Evolutionary conservation across 1,284 basidiomycete genomes (phyloP), one percentile per base, ranked within the genome.

Genomic region (Flammula alnicola): DNA sequence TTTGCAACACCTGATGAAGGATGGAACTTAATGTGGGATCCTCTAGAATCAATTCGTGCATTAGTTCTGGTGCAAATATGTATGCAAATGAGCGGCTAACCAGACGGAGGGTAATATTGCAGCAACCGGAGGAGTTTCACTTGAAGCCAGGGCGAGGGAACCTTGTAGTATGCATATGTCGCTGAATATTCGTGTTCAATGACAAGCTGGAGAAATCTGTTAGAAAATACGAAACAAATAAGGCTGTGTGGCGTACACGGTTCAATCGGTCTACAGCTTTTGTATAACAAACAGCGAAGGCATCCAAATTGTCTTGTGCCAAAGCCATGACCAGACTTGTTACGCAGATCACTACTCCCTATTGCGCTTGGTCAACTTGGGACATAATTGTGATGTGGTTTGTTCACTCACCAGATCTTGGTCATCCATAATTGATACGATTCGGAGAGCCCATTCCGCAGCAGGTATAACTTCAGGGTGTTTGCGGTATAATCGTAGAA

Each of bases 111-210:
- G 65, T 98, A 99, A 69, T 97, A 97, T 68, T 99, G 97, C 37
- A 99, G 71, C 23, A 99, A 71, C 12, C 95, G 87, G 11, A 99
- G 76, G 4, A 99, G 80, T 70, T 98, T 98, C 57, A 98, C 93
- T 73, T 99, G 96, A 23, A 99, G 77, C 97, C 96, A 99, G 0
- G 96, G 96, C 27, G 93, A 92, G 16, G 97, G 97, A 3, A 98
- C 92, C 70, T 93, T 93, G 75, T 99, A 99, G 69, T 99, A 99
- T 23, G 95, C 80, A 65, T 99, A 98, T 47, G 93, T 89, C 29
- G 88, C 79, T 2, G 88, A 77, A 62, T 91, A 95, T 62, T 98
- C 93, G 52, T 90, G 85, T 61, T 96, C 92, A 51, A 98, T 87
- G 12, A 98, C 82, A 56, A 98, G 81, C 92, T 96, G 60, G 11